phyloP scores from a whole-genome alignment of 2,329 filamentous ascomycete genomes.

The Trichocomaceae sp. region DNA sequence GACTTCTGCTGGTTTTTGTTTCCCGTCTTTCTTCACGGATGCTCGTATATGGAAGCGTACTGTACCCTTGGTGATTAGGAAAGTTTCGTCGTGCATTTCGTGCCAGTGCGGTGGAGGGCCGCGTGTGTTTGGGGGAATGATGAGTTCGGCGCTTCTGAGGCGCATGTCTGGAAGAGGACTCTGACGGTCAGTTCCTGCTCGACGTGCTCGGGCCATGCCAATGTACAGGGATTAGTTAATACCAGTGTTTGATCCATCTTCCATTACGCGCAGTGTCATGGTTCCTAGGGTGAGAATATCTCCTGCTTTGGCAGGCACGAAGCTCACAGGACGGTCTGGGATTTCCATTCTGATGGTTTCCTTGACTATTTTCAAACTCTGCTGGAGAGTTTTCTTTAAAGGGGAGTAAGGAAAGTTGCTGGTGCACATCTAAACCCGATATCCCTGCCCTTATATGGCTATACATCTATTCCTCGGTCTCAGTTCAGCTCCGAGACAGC shows the following conservation, averaged over 20 bases:
- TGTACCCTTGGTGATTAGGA: constrained; percentile 37
- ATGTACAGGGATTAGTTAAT: neutral
- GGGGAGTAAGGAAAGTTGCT: no score
- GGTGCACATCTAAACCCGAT: no score
- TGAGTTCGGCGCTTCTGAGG: constrained; percentile 38
- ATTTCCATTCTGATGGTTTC: constrained; percentile 10
- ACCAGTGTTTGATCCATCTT: constrained; percentile 1
- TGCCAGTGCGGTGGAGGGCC: constrained; percentile 50
- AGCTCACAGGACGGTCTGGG: neutral
- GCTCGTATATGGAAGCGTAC: constrained; percentile 47
- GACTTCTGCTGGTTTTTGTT: constrained; percentile 22
- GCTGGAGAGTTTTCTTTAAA: no score
- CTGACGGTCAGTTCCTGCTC: no score
- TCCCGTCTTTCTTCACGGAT: neutral
- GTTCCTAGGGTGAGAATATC: neutral
- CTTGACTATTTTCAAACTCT: no score
- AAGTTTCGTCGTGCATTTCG: constrained; percentile 55
- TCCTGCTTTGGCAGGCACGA: neutral
- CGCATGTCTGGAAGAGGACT: constrained; percentile 18
- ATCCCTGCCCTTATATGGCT: no score
- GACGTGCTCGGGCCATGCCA: no score
- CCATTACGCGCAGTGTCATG: neutral
- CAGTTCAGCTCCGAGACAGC: no score
- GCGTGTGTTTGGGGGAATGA: constrained; percentile 36
- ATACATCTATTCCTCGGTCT: no score